phyloP scores from a whole-genome alignment of 2,329 filamentous ascomycete genomes.

The Hymenoscyphus occultus region DNA sequence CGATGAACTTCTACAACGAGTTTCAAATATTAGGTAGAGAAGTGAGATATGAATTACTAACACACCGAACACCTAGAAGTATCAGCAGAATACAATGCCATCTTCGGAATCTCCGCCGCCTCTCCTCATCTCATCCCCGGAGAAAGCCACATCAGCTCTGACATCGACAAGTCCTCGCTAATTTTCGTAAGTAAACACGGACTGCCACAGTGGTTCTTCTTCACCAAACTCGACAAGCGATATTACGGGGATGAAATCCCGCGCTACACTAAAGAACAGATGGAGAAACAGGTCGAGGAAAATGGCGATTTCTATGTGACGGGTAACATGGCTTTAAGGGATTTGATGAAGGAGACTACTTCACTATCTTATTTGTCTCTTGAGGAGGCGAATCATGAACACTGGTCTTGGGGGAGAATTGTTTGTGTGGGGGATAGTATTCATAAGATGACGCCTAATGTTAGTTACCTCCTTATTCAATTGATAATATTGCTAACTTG shows the following conservation, averaged over 20 bases:
- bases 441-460: conserved; percentile 34
- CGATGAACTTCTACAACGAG: too few relatives aligned
- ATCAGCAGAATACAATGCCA: conserved; percentile 28
- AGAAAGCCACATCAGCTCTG: conserved; percentile 15
- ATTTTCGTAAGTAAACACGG: conserved; percentile 20
- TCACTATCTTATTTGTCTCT: conserved; percentile 17
- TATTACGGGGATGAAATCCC: conserved; percentile 20
- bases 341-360: conserved; percentile 16
- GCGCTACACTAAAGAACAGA: conserved; percentile 20
- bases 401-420: conserved; percentile 26
- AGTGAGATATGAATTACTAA: not conserved
- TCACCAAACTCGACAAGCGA: conserved; percentile 22
- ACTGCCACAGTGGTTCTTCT: conserved; percentile 27
- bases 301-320: conserved; percentile 20
- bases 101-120: conserved; percentile 26
- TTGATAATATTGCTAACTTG: not conserved
- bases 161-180: conserved; percentile 22
- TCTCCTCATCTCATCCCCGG: conserved; percentile 18
- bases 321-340: conserved; percentile 18
- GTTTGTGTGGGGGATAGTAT: conserved; percentile 30
- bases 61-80: conserved; percentile 19
- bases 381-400: conserved; percentile 26
- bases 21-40: too few relatives aligned
- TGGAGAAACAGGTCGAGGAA: conserved; percentile 15
- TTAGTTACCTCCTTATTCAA: conserved; percentile 24